Conservation (phyloP, 345 rosid species). For the Salix koriyanagi region DNA sequence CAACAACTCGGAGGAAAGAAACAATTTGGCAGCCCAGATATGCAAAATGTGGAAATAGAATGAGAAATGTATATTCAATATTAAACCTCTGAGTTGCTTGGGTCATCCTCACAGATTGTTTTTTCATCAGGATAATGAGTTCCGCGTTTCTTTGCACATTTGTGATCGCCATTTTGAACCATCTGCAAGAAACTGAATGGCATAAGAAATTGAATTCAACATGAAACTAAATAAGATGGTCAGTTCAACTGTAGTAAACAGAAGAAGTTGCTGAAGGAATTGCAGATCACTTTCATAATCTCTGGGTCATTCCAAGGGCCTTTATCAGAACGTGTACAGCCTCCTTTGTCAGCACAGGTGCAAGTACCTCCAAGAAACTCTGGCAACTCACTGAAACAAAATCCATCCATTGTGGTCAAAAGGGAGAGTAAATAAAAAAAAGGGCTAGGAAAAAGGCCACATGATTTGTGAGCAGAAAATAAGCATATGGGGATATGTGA, state of each 20-base stretch:
- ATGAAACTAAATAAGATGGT: slow-evolving; percentile 1
- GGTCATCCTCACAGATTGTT: slow-evolving; percentile 47
- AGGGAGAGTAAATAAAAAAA: not conserved
- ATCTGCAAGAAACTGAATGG: slow-evolving; percentile 39
- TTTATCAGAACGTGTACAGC: slow-evolving; percentile 90
- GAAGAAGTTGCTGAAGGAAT: not conserved
- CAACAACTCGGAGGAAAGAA: not conserved
- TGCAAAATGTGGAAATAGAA: not conserved
- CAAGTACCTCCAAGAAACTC: slow-evolving; percentile 89
- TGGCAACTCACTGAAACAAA: slow-evolving; percentile 66
- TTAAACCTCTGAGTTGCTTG: slow-evolving; percentile 36
- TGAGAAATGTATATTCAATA: not conserved
- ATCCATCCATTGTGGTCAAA: slow-evolving; percentile 6
- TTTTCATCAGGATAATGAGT: slow-evolving; percentile 36
- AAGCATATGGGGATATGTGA: not conserved
- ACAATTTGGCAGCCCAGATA: not conserved
- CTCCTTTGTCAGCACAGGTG: slow-evolving; percentile 77
- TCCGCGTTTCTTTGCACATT: slow-evolving; percentile 43
- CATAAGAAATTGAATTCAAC: not conserved
- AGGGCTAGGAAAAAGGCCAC: not conserved
- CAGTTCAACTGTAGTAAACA: not conserved
- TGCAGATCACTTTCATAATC: slow-evolving; percentile 53
- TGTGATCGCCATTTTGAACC: slow-evolving; percentile 68
- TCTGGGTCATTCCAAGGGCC: slow-evolving; percentile 89
- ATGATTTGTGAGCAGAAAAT: not conserved